phyloP scores from a whole-genome alignment of 805 yeast genomes.

The Zygosaccharomyces bisporus region DNA sequence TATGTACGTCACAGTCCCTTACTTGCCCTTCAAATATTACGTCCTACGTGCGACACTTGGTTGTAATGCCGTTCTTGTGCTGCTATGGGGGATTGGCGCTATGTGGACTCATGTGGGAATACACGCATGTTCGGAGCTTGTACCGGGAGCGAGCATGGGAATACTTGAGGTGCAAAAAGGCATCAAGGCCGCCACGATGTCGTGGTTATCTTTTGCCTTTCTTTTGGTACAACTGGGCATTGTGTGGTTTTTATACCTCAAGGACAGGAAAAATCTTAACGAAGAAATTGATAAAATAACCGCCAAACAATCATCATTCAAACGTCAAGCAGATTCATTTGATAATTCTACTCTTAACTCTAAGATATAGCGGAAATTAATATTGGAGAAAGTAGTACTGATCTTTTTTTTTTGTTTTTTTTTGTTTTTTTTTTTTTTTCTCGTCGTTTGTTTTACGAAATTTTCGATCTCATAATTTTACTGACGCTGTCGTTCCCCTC shows the following conservation, averaged over 20 bases:
- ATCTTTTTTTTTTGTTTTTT: background rate
- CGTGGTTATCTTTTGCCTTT: conserved; percentile 59
- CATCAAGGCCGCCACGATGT: conserved; percentile 50
- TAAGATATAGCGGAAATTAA: too few relatives aligned
- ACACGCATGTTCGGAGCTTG: conserved; percentile 41
- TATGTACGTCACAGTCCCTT: conserved; percentile 47
- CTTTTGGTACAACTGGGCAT: conserved; percentile 41
- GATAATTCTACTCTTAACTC: conserved; percentile 18
- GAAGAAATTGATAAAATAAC: conserved; percentile 19
- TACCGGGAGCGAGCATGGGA: conserved; percentile 49
- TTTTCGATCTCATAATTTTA: background rate
- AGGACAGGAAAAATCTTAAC: conserved; percentile 32
- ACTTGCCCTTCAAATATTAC: conserved; percentile 41
- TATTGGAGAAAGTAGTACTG: too few relatives aligned
- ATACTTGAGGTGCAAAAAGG: conserved; percentile 46
- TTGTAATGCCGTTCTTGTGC: conserved; percentile 37
- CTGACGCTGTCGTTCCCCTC: conserved; percentile 6
- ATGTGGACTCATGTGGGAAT: conserved; percentile 61
- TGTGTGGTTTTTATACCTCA: conserved; percentile 35
- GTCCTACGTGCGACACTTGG: conserved; percentile 31
- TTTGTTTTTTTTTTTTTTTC: background rate
- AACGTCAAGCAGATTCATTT: conserved; percentile 5
- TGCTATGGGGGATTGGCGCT: conserved; percentile 62
- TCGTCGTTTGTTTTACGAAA: background rate
- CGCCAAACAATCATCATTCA: conserved; percentile 7